Conservation (phyloP, 169 alveolate genomes). For the Eimeria necatrix region DNA sequence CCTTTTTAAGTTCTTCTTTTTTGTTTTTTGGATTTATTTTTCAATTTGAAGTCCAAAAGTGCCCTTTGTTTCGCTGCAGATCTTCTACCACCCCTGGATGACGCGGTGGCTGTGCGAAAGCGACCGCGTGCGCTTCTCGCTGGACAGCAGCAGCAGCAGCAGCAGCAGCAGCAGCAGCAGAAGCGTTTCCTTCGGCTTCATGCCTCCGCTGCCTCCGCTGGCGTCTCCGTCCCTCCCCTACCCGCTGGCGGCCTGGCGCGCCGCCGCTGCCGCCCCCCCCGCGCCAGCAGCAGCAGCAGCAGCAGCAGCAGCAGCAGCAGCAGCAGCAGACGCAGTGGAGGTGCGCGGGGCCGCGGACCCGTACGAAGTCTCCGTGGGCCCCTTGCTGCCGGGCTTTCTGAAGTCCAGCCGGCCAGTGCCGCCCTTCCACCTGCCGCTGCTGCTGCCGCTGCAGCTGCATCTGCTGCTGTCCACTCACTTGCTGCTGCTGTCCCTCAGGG, state of each 20-base stretch:
- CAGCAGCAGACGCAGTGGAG: not conserved
- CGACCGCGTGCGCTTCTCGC: not conserved
- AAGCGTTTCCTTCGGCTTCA: not conserved
- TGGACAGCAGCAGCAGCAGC: not conserved
- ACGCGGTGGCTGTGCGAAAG: conserved; percentile 41
- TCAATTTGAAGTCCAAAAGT: not conserved
- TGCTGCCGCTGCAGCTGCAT: conserved; percentile 72
- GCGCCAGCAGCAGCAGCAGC: conserved; percentile 37
- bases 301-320: not conserved
- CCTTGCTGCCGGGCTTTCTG: not conserved
- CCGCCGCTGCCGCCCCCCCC: not conserved
- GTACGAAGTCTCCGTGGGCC: not conserved
- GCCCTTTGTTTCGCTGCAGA: not conserved
- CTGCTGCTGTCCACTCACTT: conserved; percentile 51
- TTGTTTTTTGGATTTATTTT: no score
- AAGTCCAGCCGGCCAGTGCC: not conserved
- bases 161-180: not conserved
- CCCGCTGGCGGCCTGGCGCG: not conserved
- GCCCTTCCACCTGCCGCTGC: conserved; percentile 66
- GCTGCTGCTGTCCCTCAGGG: conserved; percentile 61
- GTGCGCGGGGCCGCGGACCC: not conserved
- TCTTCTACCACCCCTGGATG: conserved; percentile 65
- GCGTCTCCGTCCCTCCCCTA: not conserved
- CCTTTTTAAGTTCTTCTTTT: no score
- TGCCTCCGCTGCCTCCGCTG: conserved; percentile 69